These are phyloP conservation scores for Colletotrichum musicola DNA, from an alignment of 2,329 filamentous ascomycete genomes.

Conservation along the genomic window DNA sequence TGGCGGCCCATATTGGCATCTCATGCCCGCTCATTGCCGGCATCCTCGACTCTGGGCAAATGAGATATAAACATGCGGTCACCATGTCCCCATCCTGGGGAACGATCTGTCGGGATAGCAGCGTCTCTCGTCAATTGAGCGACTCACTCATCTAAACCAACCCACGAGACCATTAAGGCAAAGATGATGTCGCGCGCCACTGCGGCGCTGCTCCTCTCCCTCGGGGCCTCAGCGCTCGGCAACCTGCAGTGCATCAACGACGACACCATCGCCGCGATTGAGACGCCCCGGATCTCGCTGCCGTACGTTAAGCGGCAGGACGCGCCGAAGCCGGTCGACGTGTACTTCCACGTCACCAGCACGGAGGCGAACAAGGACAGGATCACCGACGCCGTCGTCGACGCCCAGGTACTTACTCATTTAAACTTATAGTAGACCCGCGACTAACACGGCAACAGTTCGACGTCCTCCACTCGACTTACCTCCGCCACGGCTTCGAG, in stretches of 20 bases:
- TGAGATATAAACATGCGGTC: background rate
- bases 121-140: background rate
- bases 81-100: background rate
- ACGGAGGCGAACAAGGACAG: conserved; percentile 53
- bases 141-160: too few species aligned
- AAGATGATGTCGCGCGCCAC: conserved; percentile 4
- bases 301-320: conserved; percentile 26
- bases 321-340: conserved; percentile 44
- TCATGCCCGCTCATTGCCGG: background rate
- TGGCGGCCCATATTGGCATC: background rate
- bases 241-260: conserved; percentile 30
- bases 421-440: background rate
- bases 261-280: background rate
- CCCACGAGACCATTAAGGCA: too few species aligned
- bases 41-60: background rate
- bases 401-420: conserved; percentile 15
- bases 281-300: conserved; percentile 2
- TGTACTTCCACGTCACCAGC: conserved; percentile 66
- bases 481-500: conserved; percentile 28
- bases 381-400: conserved; percentile 22
- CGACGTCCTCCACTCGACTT: conserved; percentile 31
- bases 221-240: conserved; percentile 6
- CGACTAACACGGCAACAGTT: conserved; percentile 12
- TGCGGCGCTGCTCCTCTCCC: conserved; percentile 1
- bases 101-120: background rate